Evolutionary conservation across 352 stramenopile genomes (phyloP), one percentile per base, ranked within the genome.

Genomic region (Phytophthora hybrid): DNA sequence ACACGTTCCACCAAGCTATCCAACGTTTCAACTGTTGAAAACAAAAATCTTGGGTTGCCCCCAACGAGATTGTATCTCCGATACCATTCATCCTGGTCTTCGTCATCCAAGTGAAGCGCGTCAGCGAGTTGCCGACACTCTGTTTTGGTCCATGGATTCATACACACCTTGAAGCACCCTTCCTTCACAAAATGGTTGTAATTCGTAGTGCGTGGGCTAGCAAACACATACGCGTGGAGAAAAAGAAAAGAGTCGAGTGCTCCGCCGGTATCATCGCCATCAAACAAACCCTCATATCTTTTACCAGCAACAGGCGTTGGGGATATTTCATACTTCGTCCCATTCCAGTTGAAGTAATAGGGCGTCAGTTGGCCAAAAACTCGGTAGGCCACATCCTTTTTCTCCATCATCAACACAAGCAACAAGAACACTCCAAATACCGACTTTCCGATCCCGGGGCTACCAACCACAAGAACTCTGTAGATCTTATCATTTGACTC

Each of bases 131-230:
- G 19, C 26, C 67, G 47, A 21, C 74, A 75, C 64, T 80, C 74
- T 10, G 0, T 31, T 69, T 53, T 78, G 18, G 54, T 75, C 74
- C 74, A 78, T 67, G 69, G 69, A 75, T 78, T 72, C 74, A 80
- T 75, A 52, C 65, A 74, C 46, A 80, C 60, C 29, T 63, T 66
- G 34, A 73, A 70, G 53, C 69, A 80, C 0, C 3, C 8, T 18
- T 69, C 60, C 34, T 80, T 80, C 21, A 61, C 60, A 63, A 80
- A 78, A 0, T 72, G 7, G 49, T 80, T 63, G 64, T 66, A 75
- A 73, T 78, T 64, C 16, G 23, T 31, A 46, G 32, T 63, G 39
- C 39, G 29, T 66, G 74, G 69, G 59, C 74, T 78, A 18, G 74
- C 69, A 26, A 80, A 75, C 49, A 77, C 11, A 53, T 58, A 77